Percentiles rank a stretch among this genome's conserved stretches.
phyloP scores from a whole-genome alignment of 1,139 yeast species.

The Eremothecium coryli region DNA sequence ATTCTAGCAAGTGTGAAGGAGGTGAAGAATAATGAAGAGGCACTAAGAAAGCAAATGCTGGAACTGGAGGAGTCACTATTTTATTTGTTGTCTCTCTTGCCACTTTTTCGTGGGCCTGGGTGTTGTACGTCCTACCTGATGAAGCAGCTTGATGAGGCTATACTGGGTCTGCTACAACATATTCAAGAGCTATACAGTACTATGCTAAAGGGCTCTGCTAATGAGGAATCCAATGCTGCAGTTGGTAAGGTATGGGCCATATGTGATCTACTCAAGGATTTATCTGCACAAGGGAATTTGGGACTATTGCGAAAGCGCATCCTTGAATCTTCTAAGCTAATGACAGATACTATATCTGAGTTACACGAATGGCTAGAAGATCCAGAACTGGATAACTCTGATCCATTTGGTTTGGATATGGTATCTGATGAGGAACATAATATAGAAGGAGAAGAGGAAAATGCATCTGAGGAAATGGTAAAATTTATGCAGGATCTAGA shows the following conservation, averaged over 20 bases:
- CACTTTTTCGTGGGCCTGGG: constrained; percentile 31
- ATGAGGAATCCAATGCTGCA: constrained; percentile 41
- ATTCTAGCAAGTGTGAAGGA: constrained; percentile 54
- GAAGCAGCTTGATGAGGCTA: constrained; percentile 33
- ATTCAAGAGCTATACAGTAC: constrained; percentile 30
- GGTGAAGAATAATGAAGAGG: constrained; percentile 29
- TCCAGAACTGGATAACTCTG: constrained; percentile 43
- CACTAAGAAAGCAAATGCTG: constrained; percentile 47
- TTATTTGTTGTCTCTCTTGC: constrained; percentile 39
- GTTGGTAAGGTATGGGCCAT: constrained; percentile 60
- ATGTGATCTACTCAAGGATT: constrained; percentile 39
- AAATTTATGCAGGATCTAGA: constrained; percentile 42
- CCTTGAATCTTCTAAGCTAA: constrained; percentile 38
- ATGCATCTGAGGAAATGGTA: constrained; percentile 32
- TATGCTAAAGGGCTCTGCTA: constrained; percentile 17
- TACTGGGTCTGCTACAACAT: constrained; percentile 32
- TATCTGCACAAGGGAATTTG: constrained; percentile 41
- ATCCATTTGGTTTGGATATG: constrained; percentile 33
- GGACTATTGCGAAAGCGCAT: constrained; percentile 42
- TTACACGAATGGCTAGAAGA: constrained; percentile 57
- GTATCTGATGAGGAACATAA: constrained; percentile 31
- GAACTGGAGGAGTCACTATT: constrained; percentile 42
- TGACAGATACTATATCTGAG: constrained; percentile 58
- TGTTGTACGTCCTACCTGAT: constrained; percentile 37
- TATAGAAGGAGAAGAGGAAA: constrained; percentile 17